Evolutionary conservation across 116 monocot genomes (phyloP).

Genomic region (Cymodocea nodosa): DNA sequence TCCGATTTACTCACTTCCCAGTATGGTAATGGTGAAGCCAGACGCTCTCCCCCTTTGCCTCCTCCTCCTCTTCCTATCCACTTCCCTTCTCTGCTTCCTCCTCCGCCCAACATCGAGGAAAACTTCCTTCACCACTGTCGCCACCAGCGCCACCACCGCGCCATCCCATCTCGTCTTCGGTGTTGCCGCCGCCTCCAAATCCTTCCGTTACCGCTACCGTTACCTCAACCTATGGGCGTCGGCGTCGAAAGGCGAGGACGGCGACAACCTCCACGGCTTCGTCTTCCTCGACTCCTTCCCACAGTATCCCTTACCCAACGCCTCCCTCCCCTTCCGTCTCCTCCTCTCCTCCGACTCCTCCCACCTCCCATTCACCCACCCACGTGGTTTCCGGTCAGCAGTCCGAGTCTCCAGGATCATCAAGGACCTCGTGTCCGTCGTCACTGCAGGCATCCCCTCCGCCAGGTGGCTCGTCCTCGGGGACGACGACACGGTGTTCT

Average conservation of each 20-base stretch:
- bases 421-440: conserved; percentile 20
- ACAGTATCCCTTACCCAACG: conserved; percentile 3
- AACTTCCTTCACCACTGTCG: not conserved
- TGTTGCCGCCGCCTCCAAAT: conserved; percentile 30
- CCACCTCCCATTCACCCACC: not conserved
- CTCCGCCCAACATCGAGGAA: not conserved
- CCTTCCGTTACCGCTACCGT: conserved; percentile 20
- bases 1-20: too few species aligned
- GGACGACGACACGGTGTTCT: conserved; percentile 69
- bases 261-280: conserved; percentile 14
- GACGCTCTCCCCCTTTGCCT: conserved; percentile 3
- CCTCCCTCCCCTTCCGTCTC: conserved; percentile 2
- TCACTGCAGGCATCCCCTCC: not conserved
- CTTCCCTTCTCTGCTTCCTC: not conserved
- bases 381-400: not conserved
- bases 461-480: conserved; percentile 56
- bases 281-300: conserved; percentile 40
- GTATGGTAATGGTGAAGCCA: not conserved
- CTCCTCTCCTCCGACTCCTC: not conserved
- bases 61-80: conserved; percentile 8
- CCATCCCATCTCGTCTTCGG: conserved; percentile 35
- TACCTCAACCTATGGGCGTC: conserved; percentile 46
- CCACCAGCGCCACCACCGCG: not conserved
- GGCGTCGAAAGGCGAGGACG: not conserved
- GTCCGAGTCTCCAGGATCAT: conserved; percentile 41